Conservation (phyloP, 805 yeast species). For the Saccharomycopsis malanga region DNA sequence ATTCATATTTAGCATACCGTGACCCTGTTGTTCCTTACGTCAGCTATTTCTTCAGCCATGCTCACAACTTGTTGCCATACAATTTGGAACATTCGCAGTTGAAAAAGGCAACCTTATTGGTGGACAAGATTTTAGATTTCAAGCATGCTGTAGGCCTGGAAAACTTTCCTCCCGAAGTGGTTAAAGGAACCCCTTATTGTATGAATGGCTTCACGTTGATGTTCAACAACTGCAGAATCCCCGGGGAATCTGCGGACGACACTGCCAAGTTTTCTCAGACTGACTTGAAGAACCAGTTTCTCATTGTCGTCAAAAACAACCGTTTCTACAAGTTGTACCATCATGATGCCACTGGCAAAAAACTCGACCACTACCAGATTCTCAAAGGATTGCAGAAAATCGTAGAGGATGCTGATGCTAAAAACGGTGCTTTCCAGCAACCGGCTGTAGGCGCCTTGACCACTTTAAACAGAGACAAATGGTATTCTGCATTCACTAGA, state of each 20-base stretch:
- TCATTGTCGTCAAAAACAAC: conserved; percentile 67
- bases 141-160: conserved; percentile 60
- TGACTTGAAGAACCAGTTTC: conserved; percentile 48
- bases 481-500: conserved; percentile 54
- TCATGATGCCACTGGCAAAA: conserved; percentile 38
- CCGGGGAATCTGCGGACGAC: conserved; percentile 56
- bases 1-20: conserved; percentile 82
- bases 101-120: conserved; percentile 68
- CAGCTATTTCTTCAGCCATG: conserved; percentile 82
- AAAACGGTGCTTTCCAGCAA: conserved; percentile 18
- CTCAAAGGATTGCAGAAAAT: conserved; percentile 55
- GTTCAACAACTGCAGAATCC: conserved; percentile 86
- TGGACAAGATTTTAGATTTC: conserved; percentile 61
- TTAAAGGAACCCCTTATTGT: conserved; percentile 76
- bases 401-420: conserved; percentile 23
- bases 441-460: conserved; percentile 73
- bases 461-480: conserved; percentile 77
- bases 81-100: conserved; percentile 55
- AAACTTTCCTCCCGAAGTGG: conserved; percentile 68
- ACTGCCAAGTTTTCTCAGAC: conserved; percentile 43
- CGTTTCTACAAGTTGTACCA: conserved; percentile 73
- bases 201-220: conserved; percentile 88
- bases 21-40: conserved; percentile 96
- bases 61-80: conserved; percentile 44
- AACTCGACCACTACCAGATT: conserved; percentile 41